Evolutionary conservation across 768 basidiomycete genomes (phyloP), one percentile per base, ranked within the genome.

Genomic region (Russula emetica): DNA sequence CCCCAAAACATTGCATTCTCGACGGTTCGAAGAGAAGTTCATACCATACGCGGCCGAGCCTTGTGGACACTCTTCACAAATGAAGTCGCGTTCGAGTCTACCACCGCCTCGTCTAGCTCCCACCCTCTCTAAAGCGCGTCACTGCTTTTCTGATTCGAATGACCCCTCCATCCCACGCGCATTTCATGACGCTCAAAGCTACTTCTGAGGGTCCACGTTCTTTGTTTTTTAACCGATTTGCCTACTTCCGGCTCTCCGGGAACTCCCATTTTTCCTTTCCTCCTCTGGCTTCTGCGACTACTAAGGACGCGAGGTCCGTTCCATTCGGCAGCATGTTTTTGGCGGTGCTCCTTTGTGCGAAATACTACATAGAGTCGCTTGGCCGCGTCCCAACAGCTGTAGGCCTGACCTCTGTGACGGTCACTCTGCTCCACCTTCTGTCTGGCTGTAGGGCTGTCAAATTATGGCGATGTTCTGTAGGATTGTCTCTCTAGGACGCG

Each of bases 341-440:
- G 2, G 20, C 26, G 5, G n/a, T 56, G n/a, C 49, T 36, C 55
- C 40, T 42, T 51, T 44, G 47, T 52, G 30, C 2, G 42, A 24
- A 5, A 55, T 9, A 5, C 38, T 16, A 47, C 57, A 40, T 55
- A 16, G 22, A 11, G 51, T 5, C 5, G 11, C 60, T 30, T 51
- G 5, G 24, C 18, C 13, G 54, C 47, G 32, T 51, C 32, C 63
- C 11, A 42, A 64, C 63, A 64, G 20, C n/a, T 64, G 63, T 64
- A 64, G 63, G 53, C 16, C 58, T 55, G n/a, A n/a, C 22, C 11
- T 40, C 24, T 51, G 20, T 51, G 34, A 20, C 36, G 53, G 8
- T 60, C 59, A 56, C 59, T 11, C 13, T 26, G 24, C 34, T 34
- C 14, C 32, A 59, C n/a, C n/a, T 64, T 60, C 63, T 61, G 58